These are phyloP conservation scores for Glycine soja DNA, from an alignment of 306 rosid genomes.

Conservation along the genomic window DNA sequence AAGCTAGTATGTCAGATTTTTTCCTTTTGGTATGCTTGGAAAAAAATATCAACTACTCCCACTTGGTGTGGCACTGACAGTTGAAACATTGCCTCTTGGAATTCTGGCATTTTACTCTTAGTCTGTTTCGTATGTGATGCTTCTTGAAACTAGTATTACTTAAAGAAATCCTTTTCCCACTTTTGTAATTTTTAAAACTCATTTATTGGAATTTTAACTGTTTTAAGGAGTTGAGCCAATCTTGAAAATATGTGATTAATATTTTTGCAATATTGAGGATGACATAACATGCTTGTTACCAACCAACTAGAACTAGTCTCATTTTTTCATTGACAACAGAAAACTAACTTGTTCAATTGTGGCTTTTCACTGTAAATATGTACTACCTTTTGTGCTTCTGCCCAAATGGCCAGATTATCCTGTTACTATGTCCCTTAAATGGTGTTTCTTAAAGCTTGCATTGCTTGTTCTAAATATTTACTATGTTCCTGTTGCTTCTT, in stretches of 20 bases:
- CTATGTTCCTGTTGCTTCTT: not conserved
- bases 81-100: not conserved
- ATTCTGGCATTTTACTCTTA: not conserved
- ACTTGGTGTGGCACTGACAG: not conserved
- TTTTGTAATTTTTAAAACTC: not conserved
- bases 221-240: not conserved
- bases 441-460: slow-evolving; percentile 4
- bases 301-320: not conserved
- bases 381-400: not conserved
- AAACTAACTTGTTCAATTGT: not conserved
- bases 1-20: not conserved
- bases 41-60: not conserved
- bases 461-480: slow-evolving; percentile 12
- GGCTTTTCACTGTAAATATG: not conserved
- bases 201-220: not conserved
- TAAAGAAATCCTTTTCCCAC: not conserved
- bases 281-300: not conserved
- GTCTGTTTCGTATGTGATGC: not conserved
- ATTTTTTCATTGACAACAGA: not conserved
- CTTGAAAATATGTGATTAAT: not conserved
- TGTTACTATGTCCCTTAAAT: not conserved
- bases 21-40: not conserved
- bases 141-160: not conserved
- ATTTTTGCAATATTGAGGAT: not conserved
- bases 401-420: not conserved